Conservation (phyloP, 2,329 filamentous ascomycete species). For the Aspergillus piperis region DNA sequence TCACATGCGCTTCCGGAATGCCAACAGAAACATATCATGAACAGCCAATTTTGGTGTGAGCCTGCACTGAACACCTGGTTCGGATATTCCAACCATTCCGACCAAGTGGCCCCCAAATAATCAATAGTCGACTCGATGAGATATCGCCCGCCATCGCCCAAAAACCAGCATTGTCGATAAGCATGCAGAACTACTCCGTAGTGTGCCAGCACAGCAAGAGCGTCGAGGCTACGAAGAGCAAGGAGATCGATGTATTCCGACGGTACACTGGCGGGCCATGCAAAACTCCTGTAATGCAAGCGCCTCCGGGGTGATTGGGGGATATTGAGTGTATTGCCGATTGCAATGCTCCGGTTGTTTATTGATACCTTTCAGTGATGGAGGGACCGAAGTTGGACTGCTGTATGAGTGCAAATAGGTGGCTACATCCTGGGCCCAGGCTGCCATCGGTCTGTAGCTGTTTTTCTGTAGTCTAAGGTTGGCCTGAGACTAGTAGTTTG, state of each 20-base stretch:
- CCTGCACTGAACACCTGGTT: background rate
- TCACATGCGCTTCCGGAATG: too few relatives aligned
- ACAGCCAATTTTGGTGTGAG: too few relatives aligned
- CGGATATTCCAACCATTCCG: slow-evolving; percentile 1
- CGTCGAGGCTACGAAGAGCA: slow-evolving; percentile 33
- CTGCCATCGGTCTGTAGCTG: background rate
- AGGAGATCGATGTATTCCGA: slow-evolving; percentile 32
- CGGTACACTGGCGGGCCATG: slow-evolving; percentile 31
- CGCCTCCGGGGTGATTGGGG: background rate
- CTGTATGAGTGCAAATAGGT: background rate
- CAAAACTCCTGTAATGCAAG: background rate
- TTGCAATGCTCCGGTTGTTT: background rate
- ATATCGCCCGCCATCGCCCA: slow-evolving; percentile 30
- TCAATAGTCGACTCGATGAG: slow-evolving; percentile 23
- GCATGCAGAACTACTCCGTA: slow-evolving; percentile 39
- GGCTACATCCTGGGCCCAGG: background rate
- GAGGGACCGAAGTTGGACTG: background rate
- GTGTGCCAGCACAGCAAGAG: slow-evolving; percentile 40
- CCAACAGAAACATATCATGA: too few relatives aligned
- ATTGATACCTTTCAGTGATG: background rate
- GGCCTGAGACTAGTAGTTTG: background rate
- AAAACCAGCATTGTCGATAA: slow-evolving; percentile 35
- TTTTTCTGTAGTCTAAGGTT: background rate
- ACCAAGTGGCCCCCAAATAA: slow-evolving; percentile 27
- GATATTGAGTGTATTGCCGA: background rate